A percentile compares a stretch with the other conserved stretches of the same genome.
These are phyloP conservation scores for Xylaria sp. DNA, from an alignment of 2,329 filamentous ascomycete species.

Conservation along the genomic window DNA sequence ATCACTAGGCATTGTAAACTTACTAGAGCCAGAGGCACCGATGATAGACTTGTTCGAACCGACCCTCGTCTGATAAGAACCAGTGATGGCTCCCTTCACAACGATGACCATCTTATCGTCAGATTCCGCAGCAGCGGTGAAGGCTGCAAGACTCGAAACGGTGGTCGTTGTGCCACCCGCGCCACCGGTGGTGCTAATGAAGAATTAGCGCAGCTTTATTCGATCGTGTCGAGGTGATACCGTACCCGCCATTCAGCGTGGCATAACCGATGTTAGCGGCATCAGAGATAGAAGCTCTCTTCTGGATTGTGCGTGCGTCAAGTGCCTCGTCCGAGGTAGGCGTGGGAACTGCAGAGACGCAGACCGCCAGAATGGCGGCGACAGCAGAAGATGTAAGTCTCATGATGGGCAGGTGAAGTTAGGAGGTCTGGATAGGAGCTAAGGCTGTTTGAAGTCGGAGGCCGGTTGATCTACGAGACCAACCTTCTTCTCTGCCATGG, in stretches of 20 bases:
- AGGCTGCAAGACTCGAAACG: slow-evolving; percentile 61
- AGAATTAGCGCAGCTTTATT: slow-evolving; percentile 8
- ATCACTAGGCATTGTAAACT: slow-evolving; percentile 23
- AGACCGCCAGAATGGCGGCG: slow-evolving; percentile 36
- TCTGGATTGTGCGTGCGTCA: slow-evolving; percentile 40
- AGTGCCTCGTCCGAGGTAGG: slow-evolving; percentile 38
- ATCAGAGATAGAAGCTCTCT: slow-evolving; percentile 42
- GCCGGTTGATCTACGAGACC: slow-evolving; percentile 10
- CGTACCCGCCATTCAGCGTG: slow-evolving; percentile 41
- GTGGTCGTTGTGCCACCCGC: slow-evolving; percentile 65
- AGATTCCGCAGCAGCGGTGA: slow-evolving; percentile 61
- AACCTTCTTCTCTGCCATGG: slow-evolving; percentile 7
- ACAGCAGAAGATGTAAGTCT: slow-evolving; percentile 41
- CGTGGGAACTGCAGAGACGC: slow-evolving; percentile 40
- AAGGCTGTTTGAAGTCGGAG: background rate
- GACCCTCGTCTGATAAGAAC: slow-evolving; percentile 57
- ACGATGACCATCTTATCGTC: slow-evolving; percentile 59
- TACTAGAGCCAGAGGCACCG: slow-evolving; percentile 54
- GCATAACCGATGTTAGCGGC: slow-evolving; percentile 41
- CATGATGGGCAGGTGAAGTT: slow-evolving; percentile 36
- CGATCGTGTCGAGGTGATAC: background rate
- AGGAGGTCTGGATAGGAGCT: slow-evolving; percentile 7
- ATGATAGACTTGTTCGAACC: slow-evolving; percentile 64
- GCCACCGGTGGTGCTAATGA: slow-evolving; percentile 62
- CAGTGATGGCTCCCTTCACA: slow-evolving; percentile 58